Conservation (phyloP, 208 protist genomes). For the Trypanosoma scelopori region DNA sequence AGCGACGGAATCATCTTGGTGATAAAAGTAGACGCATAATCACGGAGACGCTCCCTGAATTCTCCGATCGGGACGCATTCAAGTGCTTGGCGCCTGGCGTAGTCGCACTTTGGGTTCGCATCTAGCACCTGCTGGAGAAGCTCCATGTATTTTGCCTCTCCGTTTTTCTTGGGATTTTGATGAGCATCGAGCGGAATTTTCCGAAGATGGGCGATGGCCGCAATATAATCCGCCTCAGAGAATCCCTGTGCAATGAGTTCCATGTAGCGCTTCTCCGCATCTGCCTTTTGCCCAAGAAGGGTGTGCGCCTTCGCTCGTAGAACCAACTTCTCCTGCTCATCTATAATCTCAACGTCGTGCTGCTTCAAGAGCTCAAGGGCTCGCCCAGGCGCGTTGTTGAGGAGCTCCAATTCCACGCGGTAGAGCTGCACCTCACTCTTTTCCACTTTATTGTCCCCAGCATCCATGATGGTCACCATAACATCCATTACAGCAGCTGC, state of each 20-base stretch:
- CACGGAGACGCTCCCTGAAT: slow-evolving; percentile 53
- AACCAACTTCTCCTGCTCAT: slow-evolving; percentile 54
- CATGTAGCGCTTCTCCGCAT: slow-evolving; percentile 81
- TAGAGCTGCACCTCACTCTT: slow-evolving; percentile 74
- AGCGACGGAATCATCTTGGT: slow-evolving; percentile 93
- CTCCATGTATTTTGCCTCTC: slow-evolving; percentile 64
- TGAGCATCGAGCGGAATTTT: slow-evolving; percentile 75
- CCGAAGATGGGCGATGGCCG: slow-evolving; percentile 69
- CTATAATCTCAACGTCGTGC: slow-evolving; percentile 66
- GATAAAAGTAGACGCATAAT: slow-evolving; percentile 69
- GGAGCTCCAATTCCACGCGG: slow-evolving; percentile 74
- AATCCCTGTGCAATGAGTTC: slow-evolving; percentile 66
- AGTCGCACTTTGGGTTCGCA: slow-evolving; percentile 50
- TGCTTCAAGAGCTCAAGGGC: slow-evolving; percentile 83
- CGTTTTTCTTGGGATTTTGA: slow-evolving; percentile 39
- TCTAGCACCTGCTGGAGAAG: slow-evolving; percentile 64
- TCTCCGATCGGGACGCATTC: slow-evolving; percentile 76
- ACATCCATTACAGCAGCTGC: slow-evolving; percentile 76
- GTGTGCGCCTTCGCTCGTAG: slow-evolving; percentile 70
- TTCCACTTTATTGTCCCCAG: slow-evolving; percentile 67
- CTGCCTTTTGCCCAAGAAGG: slow-evolving; percentile 65
- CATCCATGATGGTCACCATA: slow-evolving; percentile 77
- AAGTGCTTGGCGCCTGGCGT: slow-evolving; percentile 64
- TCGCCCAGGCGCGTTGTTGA: slow-evolving; percentile 44
- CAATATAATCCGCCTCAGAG: slow-evolving; percentile 77